A percentile compares a stretch with the other conserved stretches of the same genome.
phyloP scores from a whole-genome alignment of 2,329 filamentous ascomycete species.

The Penicillium thymicola region DNA sequence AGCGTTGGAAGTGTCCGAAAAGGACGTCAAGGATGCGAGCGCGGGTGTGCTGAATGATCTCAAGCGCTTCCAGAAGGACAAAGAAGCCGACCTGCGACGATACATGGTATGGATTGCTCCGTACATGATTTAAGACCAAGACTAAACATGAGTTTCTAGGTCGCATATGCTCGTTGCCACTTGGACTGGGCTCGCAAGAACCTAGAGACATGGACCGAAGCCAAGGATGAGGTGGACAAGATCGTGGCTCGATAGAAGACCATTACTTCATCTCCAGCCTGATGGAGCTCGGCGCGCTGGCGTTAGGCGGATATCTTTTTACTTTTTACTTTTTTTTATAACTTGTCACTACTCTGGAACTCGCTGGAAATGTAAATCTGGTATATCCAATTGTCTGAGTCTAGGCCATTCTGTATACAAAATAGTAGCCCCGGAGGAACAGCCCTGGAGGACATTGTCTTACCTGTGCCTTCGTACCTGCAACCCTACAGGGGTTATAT shows the following conservation, averaged over 20 bases:
- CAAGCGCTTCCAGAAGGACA: slow-evolving; percentile 88
- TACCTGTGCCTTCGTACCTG: neutral
- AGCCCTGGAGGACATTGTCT: neutral
- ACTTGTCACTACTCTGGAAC: neutral
- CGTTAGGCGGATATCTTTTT: neutral
- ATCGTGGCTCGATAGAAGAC: slow-evolving; percentile 55
- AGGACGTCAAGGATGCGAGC: slow-evolving; percentile 92
- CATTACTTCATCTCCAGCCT: neutral
- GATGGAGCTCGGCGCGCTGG: neutral
- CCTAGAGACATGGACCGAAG: slow-evolving; percentile 89
- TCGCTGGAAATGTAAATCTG: neutral
- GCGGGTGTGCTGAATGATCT: slow-evolving; percentile 83
- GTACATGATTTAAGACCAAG: neutral
- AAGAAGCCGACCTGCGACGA: slow-evolving; percentile 86
- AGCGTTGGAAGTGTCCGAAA: slow-evolving; percentile 80
- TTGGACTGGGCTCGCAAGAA: slow-evolving; percentile 92
- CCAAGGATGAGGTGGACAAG: slow-evolving; percentile 80
- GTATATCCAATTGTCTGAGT: neutral
- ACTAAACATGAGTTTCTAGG: slow-evolving; percentile 49
- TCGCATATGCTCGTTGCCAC: slow-evolving; percentile 88
- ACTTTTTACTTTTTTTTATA: neutral
- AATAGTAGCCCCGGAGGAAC: neutral
- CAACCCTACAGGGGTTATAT: neutral
- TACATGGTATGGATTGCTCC: slow-evolving; percentile 74
- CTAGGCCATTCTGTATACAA: neutral